Conservation (phyloP, 768 basidiomycete genomes). For the Rhizopogon vinicolor region DNA sequence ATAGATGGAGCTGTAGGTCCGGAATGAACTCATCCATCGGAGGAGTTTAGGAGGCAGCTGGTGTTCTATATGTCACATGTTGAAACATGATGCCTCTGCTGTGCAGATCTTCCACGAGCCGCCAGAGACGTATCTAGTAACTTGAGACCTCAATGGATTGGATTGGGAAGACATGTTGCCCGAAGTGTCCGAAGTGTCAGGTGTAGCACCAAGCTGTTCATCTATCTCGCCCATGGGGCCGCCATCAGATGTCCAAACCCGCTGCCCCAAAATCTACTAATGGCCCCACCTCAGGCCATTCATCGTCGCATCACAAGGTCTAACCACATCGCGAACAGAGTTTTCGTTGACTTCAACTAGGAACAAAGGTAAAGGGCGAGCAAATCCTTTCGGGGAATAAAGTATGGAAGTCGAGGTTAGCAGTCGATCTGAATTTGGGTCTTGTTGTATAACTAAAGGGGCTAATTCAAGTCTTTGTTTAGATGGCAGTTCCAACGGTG, state of each 20-base stretch:
- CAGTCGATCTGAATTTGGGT: slow-evolving; percentile 8
- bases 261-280: not conserved
- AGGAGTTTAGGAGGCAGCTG: slow-evolving; percentile 73
- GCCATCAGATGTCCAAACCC: not conserved
- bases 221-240: slow-evolving; percentile 1
- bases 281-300: slow-evolving; percentile 20
- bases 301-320: not conserved
- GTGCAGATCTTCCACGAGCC: slow-evolving; percentile 81
- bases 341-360: slow-evolving; percentile 16
- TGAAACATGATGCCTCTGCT: slow-evolving; percentile 86
- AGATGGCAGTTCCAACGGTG: not conserved
- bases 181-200: slow-evolving; percentile 1
- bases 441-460: not conserved
- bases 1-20: slow-evolving; percentile 89
- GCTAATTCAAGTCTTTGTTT: slow-evolving; percentile 1
- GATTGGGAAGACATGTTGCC: slow-evolving; percentile 15
- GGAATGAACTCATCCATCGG: slow-evolving; percentile 80
- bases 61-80: slow-evolving; percentile 96
- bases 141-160: slow-evolving; percentile 17
- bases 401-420: slow-evolving; percentile 1
- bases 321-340: not conserved
- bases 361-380: slow-evolving; percentile 22
- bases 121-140: slow-evolving; percentile 70
- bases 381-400: slow-evolving; percentile 1
- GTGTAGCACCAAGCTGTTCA: slow-evolving; percentile 2